These are phyloP conservation scores for Phytophthora hibernalis DNA, from an alignment of 352 stramenopile species.

Conservation along the genomic window DNA sequence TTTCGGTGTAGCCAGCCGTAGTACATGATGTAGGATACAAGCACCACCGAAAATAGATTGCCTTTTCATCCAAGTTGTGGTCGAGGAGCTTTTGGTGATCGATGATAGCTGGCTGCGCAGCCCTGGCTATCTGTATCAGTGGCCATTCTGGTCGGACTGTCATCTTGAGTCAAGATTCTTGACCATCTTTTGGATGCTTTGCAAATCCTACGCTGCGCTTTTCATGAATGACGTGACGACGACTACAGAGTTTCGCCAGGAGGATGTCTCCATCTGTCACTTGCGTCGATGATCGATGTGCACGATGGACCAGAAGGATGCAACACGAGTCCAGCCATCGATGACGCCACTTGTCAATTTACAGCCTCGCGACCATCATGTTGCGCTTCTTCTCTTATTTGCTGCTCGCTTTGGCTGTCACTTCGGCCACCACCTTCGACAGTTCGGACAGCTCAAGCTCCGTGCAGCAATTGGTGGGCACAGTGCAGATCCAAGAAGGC, in stretches of 20 bases:
- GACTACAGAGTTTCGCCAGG: constrained; percentile 29
- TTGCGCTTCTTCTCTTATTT: constrained; percentile 20
- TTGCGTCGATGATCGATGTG: constrained; percentile 9
- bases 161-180: too few relatives aligned
- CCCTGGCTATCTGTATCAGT: constrained; percentile 15
- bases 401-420: constrained; percentile 4
- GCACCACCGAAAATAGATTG: constrained; percentile 23
- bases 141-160: constrained; percentile 2
- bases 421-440: constrained; percentile 26
- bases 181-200: background rate
- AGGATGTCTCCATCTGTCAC: constrained; percentile 8
- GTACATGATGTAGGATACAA: too few relatives aligned
- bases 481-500: constrained; percentile 15
- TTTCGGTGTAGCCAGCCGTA: too few relatives aligned
- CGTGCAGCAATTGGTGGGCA: constrained; percentile 20
- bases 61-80: background rate
- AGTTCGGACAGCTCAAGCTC: constrained; percentile 13
- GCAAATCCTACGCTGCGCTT: constrained; percentile 10
- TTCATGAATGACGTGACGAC: constrained; percentile 13
- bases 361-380: constrained; percentile 15
- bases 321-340: background rate
- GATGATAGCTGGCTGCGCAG: constrained; percentile 5
- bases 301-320: constrained; percentile 25
- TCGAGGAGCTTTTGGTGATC: background rate
- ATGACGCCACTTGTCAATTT: constrained; percentile 25